A percentile compares a stretch with the other conserved stretches of the same genome.
Conservation (phyloP, 176 grass and related monocot genomes). For the Eleusine coracana region DNA sequence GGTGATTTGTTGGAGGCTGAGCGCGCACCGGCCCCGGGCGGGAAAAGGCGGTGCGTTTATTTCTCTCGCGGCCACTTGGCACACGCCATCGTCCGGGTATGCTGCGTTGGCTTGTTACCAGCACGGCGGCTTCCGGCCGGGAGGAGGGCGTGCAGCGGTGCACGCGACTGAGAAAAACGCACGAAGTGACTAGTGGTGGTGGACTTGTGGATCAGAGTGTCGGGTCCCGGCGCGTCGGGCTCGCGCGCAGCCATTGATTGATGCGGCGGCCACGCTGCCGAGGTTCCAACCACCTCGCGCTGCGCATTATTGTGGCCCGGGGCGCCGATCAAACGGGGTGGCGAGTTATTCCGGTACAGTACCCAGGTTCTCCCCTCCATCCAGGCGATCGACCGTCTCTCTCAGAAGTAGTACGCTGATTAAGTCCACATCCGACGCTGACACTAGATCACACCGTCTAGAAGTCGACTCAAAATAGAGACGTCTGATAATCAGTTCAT, state of each 20-base stretch:
- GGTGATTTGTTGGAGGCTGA: no score
- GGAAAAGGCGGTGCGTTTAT: constrained; percentile 67
- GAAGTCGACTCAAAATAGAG: not conserved
- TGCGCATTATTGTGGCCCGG: constrained; percentile 43
- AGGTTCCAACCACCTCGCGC: constrained; percentile 34
- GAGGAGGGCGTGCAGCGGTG: not conserved
- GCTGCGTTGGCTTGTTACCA: not conserved
- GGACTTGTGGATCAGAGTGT: not conserved
- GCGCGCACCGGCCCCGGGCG: not conserved
- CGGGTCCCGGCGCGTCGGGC: not conserved
- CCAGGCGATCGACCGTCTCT: not conserved
- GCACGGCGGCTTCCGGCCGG: not conserved
- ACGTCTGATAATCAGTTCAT: not conserved
- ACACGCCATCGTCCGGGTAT: not conserved
- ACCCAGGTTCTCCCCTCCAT: not conserved
- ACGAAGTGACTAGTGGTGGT: not conserved
- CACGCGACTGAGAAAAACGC: not conserved
- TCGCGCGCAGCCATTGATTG: constrained; percentile 29
- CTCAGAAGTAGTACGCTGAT: not conserved
- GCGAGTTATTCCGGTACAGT: constrained; percentile 33
- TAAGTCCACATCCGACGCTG: not conserved
- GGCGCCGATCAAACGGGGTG: constrained; percentile 7
- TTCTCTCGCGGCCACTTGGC: constrained; percentile 1
- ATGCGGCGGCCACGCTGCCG: not conserved
- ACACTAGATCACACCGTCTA: not conserved